Conservation (phyloP, 495 filamentous ascomycete genomes). For the Wilcoxina mikolae region DNA sequence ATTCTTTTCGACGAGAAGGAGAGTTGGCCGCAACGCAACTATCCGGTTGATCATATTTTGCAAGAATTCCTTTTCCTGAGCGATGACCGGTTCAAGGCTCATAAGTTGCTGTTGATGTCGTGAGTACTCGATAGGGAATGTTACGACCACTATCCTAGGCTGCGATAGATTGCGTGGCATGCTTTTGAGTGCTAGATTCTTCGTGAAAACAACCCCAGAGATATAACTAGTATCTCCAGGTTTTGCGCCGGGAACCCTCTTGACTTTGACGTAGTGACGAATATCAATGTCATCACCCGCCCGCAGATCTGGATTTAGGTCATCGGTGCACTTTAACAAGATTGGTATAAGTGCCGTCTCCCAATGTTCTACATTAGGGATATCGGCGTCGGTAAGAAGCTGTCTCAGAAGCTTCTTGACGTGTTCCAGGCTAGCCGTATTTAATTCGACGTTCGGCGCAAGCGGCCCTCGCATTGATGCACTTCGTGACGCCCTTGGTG, state of each 20-base stretch:
- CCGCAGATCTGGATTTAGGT: constrained; percentile 84
- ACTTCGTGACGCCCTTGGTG: constrained; percentile 41
- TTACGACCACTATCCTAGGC: constrained; percentile 81
- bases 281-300: constrained; percentile 91
- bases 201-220: constrained; percentile 90
- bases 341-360: constrained; percentile 86
- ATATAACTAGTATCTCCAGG: constrained; percentile 89
- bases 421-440: constrained; percentile 73
- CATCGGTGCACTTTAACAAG: constrained; percentile 77
- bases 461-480: constrained; percentile 69
- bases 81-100: constrained; percentile 93
- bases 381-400: constrained; percentile 57
- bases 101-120: constrained; percentile 90
- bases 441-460: constrained; percentile 64
- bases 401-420: constrained; percentile 73
- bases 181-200: constrained; percentile 87
- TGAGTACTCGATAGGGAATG: constrained; percentile 92
- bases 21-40: constrained; percentile 60
- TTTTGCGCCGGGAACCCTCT: constrained; percentile 79
- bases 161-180: constrained; percentile 78
- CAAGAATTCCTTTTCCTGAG: constrained; percentile 90
- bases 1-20: constrained; percentile 77
- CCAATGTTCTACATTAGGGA: constrained; percentile 63
- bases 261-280: constrained; percentile 94
- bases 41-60: constrained; percentile 90